Conservation (phyloP, 139 green algal genomes). For the Micractinium conductrix region DNA sequence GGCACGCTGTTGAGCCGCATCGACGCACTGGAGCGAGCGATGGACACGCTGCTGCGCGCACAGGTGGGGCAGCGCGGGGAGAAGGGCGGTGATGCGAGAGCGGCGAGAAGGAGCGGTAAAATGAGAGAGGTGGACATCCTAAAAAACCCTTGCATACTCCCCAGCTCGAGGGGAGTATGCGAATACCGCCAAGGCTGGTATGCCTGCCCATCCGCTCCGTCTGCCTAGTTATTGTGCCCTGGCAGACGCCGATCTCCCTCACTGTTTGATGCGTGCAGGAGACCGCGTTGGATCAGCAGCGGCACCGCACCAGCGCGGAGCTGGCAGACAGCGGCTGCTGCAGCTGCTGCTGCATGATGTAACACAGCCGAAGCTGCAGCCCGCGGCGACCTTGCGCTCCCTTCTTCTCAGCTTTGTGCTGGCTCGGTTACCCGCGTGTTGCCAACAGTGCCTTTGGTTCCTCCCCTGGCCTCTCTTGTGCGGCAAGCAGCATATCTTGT, state of each 20-base stretch:
- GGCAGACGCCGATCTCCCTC: background rate
- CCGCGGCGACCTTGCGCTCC: too few species aligned
- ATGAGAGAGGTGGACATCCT: background rate
- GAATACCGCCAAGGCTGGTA: background rate
- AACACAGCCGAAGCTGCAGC: too few species aligned
- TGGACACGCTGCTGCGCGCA: conserved; percentile 45
- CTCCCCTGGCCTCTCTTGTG: background rate
- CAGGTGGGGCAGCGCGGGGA: too few species aligned
- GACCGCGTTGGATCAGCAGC: background rate
- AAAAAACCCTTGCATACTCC: too few species aligned
- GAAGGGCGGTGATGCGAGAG: too few species aligned
- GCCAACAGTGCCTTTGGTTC: background rate
- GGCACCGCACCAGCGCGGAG: background rate
- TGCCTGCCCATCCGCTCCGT: background rate
- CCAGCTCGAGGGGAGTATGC: background rate
- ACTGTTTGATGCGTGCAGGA: background rate
- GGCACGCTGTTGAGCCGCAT: conserved; percentile 73
- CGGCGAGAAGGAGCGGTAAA: background rate
- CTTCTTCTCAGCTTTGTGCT: background rate
- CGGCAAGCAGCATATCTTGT: background rate
- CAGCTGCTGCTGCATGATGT: conserved; percentile 36
- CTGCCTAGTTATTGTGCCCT: background rate
- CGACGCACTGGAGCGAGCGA: conserved; percentile 47
- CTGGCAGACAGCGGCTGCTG: background rate
- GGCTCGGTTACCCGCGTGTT: background rate